Conservation (phyloP, 768 basidiomycete genomes). For the Dendrothele bispora region DNA sequence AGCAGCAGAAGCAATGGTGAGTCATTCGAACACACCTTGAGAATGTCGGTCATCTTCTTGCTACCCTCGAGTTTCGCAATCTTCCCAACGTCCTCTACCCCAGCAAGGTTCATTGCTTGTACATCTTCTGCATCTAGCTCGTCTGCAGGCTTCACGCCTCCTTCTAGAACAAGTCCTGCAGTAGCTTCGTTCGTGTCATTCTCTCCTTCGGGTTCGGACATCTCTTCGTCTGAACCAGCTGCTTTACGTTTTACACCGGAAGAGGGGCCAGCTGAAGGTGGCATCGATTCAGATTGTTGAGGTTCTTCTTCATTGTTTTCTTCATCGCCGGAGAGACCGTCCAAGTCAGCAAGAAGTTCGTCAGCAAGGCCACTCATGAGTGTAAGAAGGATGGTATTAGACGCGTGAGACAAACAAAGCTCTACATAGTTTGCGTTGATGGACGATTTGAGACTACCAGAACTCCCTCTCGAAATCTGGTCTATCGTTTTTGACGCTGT, state of each 20-base stretch:
- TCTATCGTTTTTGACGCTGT: constrained; percentile 1
- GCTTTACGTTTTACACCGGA: constrained; percentile 61
- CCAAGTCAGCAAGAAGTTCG: constrained; percentile 90
- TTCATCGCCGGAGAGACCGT: constrained; percentile 74
- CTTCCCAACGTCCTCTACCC: constrained; percentile 81
- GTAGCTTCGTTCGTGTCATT: constrained; percentile 45
- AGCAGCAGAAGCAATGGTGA: not conserved
- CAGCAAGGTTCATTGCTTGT: constrained; percentile 87
- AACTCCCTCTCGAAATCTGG: constrained; percentile 5
- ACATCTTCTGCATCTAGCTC: constrained; percentile 95
- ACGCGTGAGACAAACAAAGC: no score
- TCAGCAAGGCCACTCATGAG: constrained; percentile 90
- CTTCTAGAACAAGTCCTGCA: constrained; percentile 71
- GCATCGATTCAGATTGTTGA: constrained; percentile 31
- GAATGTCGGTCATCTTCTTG: constrained; percentile 83
- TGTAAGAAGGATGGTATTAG: no score
- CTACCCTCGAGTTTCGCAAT: constrained; percentile 89
- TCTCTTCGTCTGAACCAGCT: constrained; percentile 50
- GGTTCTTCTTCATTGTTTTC: constrained; percentile 51
- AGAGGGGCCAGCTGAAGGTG: constrained; percentile 18
- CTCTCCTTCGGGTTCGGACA: constrained; percentile 48
- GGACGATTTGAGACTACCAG: no score
- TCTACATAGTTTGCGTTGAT: no score
- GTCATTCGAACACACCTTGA: constrained; percentile 62
- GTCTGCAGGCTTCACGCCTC: constrained; percentile 91